Base-by-base conservation (phyloP, 176 grass and related monocot genomes). In the Calamus simplicifolius region DNA sequence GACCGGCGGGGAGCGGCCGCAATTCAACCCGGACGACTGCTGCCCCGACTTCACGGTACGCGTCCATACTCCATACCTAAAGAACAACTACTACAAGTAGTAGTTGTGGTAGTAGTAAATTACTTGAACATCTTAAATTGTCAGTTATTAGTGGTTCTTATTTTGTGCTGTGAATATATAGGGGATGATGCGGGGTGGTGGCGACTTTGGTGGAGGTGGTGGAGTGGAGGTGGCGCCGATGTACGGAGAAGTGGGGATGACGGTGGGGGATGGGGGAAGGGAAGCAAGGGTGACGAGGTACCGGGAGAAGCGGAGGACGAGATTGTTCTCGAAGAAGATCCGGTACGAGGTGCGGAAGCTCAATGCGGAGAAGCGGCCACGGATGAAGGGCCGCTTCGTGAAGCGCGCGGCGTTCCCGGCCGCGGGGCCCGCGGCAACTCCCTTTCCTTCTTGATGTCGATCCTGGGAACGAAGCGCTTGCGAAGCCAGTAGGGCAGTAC, bases 331-430 rank as follows among this genome's bases (percentile, higher is more conserved):
- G 30, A 98, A 92, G 85, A 98, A 98, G 84, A 98, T 98, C 55
- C 72, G 88, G 79, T 98, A 98, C 76, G 93, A 98, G 93, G 93
- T 98, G 51, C 75, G 93, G 70, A 98, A 98, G 84, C 84, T 92
- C 64, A 98, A 98, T 69, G 93, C 93, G 16, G 93, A 98, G 88
- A 98, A 92, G 79, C 84, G 93, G 58, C 93, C 93, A 19, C 79
- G 93, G 52, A 98, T 98, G 81, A 98, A 98, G 73, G 93, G 93
- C 15, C 84, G 93, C 30, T 98, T 98, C 87, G 84, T 98, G 62
- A 98, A 85, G 81, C 84, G 84, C 21, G 26, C 80, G 6, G 27
- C 74, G 27, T 70, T 67, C 63, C 4, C 77, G 1, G 61, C 62
- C 48, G 52, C 73, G 16, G 19, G 17, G 10, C n/a, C 27, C 0